Evolutionary conservation across 2,329 filamentous ascomycete species (phyloP).

Genomic region (Drechslerella coelobrocha): DNA sequence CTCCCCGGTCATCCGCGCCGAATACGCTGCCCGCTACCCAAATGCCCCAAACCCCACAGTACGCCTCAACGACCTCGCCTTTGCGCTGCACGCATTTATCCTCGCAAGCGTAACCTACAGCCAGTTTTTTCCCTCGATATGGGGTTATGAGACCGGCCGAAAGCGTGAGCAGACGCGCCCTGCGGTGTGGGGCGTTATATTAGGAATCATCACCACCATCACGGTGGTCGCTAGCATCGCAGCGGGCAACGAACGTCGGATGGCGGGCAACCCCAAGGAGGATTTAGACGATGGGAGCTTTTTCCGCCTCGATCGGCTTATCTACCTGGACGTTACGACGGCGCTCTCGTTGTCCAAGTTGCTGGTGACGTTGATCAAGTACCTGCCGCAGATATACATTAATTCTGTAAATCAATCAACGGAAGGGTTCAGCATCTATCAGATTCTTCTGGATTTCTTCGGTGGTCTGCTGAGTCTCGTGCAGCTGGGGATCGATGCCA

Average conservation of each 20-base stretch:
- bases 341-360: conserved; percentile 88
- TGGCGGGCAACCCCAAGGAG: conserved; percentile 54
- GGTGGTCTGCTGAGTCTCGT: conserved; percentile 81
- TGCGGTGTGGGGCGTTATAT: conserved; percentile 66
- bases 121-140: conserved; percentile 75
- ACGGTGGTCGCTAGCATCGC: conserved; percentile 63
- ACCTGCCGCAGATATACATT: conserved; percentile 81
- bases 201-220: conserved; percentile 70
- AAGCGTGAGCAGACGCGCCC: conserved; percentile 68
- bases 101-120: conserved; percentile 75
- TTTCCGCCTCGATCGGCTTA: conserved; percentile 62
- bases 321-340: conserved; percentile 47
- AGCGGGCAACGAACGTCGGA: conserved; percentile 9
- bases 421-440: conserved; percentile 81
- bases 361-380: conserved; percentile 86
- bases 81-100: conserved; percentile 80
- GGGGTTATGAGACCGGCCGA: conserved; percentile 69
- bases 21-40: conserved; percentile 83
- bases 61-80: conserved; percentile 85
- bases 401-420: conserved; percentile 89
- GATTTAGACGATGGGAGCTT: conserved; percentile 46
- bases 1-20: conserved; percentile 75
- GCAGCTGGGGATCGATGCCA: conserved; percentile 85
- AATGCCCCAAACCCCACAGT: conserved; percentile 79
- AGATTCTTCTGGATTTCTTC: conserved; percentile 81